Percentiles rank a stretch among this genome's conserved stretches.
These are phyloP conservation scores for Sequoia sempervirens DNA, from an alignment of 75 land plant species.

Conservation along the genomic window DNA sequence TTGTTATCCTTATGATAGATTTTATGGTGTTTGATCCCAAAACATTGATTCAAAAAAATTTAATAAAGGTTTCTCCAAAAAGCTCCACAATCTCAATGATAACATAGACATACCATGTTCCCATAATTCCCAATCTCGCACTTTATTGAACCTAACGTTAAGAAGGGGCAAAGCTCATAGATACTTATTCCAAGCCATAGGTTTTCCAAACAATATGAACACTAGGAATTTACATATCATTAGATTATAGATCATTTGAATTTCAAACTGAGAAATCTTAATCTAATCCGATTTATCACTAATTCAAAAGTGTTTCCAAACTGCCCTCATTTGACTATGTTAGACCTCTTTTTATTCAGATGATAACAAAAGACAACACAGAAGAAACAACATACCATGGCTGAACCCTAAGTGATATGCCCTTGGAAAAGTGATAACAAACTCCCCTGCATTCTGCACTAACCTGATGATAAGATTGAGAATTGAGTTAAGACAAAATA, in stretches of 20 bases:
- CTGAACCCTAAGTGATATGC: constrained; percentile 97
- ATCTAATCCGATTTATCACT: neutral
- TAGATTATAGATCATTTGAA: neutral
- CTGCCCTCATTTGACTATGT: neutral
- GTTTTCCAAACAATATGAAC: neutral
- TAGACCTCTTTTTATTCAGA: neutral
- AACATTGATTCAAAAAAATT: too few species aligned
- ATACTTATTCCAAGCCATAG: neutral
- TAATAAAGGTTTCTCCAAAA: too few species aligned
- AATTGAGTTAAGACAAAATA: neutral
- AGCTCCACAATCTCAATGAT: too few species aligned
- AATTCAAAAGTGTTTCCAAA: neutral
- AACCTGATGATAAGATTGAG: constrained; percentile 50
- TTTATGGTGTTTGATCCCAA: too few species aligned
- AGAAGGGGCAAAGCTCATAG: too few species aligned
- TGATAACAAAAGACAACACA: neutral
- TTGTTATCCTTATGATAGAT: too few species aligned
- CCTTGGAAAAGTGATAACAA: constrained; percentile 97
- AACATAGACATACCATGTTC: too few species aligned
- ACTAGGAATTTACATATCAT: neutral
- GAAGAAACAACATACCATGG: constrained; percentile 60
- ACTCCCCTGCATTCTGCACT: constrained; percentile 98
- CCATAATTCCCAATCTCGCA: too few species aligned
- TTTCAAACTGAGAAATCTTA: neutral
- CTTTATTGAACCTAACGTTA: too few species aligned